Conservation (phyloP, 1,139 yeast genomes). For the Nadsonia commutata region DNA sequence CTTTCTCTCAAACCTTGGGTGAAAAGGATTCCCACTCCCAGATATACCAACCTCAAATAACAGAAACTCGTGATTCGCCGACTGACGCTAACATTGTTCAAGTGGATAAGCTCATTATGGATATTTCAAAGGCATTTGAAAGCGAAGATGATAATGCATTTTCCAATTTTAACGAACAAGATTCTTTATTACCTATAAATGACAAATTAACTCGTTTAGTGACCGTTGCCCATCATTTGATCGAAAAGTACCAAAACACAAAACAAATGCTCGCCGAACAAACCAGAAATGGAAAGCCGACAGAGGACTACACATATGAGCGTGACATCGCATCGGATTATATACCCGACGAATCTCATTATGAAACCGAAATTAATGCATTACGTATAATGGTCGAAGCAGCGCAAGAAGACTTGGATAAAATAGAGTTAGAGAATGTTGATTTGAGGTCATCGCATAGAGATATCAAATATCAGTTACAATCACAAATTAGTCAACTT, state of each 20-base stretch:
- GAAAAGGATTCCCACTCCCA: no score
- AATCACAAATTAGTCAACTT: neutral
- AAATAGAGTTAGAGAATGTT: neutral
- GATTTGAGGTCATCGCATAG: neutral
- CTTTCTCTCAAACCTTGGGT: no score
- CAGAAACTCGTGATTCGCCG: no score
- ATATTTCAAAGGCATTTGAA: neutral
- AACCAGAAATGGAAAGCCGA: neutral
- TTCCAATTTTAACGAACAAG: neutral
- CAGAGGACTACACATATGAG: neutral
- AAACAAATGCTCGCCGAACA: neutral
- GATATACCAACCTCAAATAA: no score
- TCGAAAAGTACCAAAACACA: neutral
- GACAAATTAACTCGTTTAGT: neutral
- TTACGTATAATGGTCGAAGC: neutral
- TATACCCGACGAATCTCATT: neutral
- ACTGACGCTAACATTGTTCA: slow-evolving; percentile 5
- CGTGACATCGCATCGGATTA: neutral
- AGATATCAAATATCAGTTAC: neutral
- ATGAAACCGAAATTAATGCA: neutral
- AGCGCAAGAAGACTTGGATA: neutral
- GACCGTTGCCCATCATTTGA: neutral
- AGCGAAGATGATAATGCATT: neutral
- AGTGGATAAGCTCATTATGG: neutral
- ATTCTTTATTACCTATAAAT: neutral